phyloP scores from a whole-genome alignment of 345 rosid genomes.

The Brassica nigra region DNA sequence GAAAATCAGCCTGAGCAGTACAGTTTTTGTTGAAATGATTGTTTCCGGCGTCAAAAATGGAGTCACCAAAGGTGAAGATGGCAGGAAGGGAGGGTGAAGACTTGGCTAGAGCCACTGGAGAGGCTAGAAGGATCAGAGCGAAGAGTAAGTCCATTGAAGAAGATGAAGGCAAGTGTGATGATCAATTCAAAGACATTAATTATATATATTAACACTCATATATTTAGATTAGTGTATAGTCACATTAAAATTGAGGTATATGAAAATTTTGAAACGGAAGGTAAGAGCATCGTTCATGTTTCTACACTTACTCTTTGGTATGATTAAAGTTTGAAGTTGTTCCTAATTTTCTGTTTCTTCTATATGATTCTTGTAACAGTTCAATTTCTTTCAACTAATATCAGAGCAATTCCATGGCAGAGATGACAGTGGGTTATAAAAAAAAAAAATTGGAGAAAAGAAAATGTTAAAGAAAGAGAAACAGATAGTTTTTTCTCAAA shows the following conservation, averaged over 20 bases:
- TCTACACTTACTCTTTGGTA: conserved; percentile 17
- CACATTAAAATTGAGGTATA: neutral
- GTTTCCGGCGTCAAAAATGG: conserved; percentile 69
- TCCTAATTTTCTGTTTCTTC: conserved; percentile 19
- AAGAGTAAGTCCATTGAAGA: conserved; percentile 31
- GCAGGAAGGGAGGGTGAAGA: conserved; percentile 43
- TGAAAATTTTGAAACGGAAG: neutral
- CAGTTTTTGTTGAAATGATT: conserved; percentile 67
- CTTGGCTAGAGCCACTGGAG: conserved; percentile 17
- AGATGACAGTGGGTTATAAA: too few species aligned
- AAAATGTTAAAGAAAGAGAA: too few species aligned
- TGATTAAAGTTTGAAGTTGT: conserved; percentile 29
- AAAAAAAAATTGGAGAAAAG: too few species aligned
- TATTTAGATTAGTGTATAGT: neutral
- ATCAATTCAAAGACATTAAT: neutral
- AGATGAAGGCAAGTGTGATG: neutral
- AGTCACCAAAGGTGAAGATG: conserved; percentile 67
- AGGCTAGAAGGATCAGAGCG: conserved; percentile 6
- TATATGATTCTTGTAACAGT: neutral
- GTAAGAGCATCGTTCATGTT: conserved; percentile 32
- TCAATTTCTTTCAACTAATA: neutral
- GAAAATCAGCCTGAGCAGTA: conserved; percentile 67
- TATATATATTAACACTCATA: neutral
- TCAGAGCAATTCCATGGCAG: neutral
- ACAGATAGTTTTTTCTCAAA: too few species aligned